Evolutionary conservation across 2,329 filamentous ascomycete genomes (phyloP), one percentile per base, ranked within the genome.

Genomic region (Thermochaetoides dissita): DNA sequence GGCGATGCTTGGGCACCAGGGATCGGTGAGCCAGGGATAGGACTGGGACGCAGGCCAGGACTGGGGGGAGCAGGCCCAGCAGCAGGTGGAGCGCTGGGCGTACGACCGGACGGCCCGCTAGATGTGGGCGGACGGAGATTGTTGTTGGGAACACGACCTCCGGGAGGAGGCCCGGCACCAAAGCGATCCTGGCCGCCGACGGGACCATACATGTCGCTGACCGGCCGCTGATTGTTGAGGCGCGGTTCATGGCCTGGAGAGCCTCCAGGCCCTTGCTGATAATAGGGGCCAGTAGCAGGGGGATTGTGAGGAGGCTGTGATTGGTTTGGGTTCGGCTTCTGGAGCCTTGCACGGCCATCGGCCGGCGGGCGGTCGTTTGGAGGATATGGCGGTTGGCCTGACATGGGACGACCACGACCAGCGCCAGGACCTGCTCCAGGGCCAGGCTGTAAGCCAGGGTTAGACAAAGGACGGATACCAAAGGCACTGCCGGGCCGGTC

Each of bases 401-500:
- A 64, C 24, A 57, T 47, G 2, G 51, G 49, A 12, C 69, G 63
- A 38, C 55, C 50, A 10, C 63, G 61, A 33, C 57, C 58, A n/a
- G 62, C 57, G n/a, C 47, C 48, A 10, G 64, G 63, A 31, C 12
- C 40, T 37, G 39, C 9, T 41, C 37, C 40, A 40, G 17, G 17
- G 17, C 17, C 17, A 3, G 5, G 17, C 5, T 24, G 17, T 24
- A 24, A 24, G 17, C 17, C 17, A 24, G 3, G 17, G 5, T 24
- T 24, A 6, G 52, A 66, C 49, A 55, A 66, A 54, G 61, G 71
- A 49, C 68, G 71, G 51, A 70, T 74, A 33, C 72, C 69, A 51
- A 75, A 76, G 1, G 72, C 65, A 49, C 69, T 68, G 41, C 62
- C 59, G 1, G 71, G 67, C 3, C 67, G 66, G 46, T 72, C 68